Base-by-base conservation (phyloP, 2,329 filamentous ascomycete species). In the Gnomoniopsis smithogilvyi region DNA sequence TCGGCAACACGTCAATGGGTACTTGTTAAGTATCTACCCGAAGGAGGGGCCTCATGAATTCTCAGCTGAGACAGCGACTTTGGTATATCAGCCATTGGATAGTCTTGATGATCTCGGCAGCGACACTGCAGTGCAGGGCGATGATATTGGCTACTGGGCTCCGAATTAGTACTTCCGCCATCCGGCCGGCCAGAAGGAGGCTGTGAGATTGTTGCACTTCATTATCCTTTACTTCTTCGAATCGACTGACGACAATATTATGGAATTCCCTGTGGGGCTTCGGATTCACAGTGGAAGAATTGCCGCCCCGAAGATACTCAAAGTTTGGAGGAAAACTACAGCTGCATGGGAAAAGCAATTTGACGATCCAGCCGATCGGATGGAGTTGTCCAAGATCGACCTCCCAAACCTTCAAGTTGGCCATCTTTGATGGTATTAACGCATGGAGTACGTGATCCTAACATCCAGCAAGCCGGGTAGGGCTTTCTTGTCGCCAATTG, bases 111-210 rank as follows among this genome's bases (percentile, higher is more conserved):
- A n/a, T n/a, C n/a, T n/a, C n/a, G n/a, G n/a, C n/a, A n/a, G n/a
- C n/a, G n/a, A n/a, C n/a, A n/a, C n/a, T n/a, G n/a, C n/a, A n/a
- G n/a, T n/a, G n/a, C n/a, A n/a, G n/a, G n/a, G n/a, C n/a, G n/a
- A n/a, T n/a, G n/a, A n/a, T n/a, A n/a, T 8, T 30, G 88, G 88
- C 73, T 93, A 94, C 78, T 93, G 90, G 90, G 85, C 87, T 57
- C 89, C 90, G 1, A 77, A 79, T 24, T 75, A 92, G 3, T 92
- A 87, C 74, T 91, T 88, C 73, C 75, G 80, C 64, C 82, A 88
- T 63, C 79, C 84, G 66, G 74, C 81, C 64, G 83, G 82, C 54
- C 80, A 79, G 54, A 84, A 91, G 65, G 82, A 86, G 71, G 79
- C 81, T 41, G 89, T 92, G 21, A 78, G 85, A 46, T 75, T 89